phyloP scores from a whole-genome alignment of 305 asterid species.

The Ajuga reptans region DNA sequence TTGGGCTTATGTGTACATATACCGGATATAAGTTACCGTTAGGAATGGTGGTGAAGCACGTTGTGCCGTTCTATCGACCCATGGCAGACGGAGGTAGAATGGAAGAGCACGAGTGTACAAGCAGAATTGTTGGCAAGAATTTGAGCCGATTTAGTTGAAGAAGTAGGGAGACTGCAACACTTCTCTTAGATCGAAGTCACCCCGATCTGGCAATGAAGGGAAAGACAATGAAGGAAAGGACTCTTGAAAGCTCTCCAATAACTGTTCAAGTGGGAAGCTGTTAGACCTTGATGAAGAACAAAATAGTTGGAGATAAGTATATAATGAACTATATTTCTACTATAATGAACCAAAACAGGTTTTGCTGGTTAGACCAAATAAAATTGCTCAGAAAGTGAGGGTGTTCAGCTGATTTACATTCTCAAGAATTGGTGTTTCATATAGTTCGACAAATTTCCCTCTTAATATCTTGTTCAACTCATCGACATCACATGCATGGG shows the following conservation, averaged over 20 bases:
- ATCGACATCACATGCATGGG: conserved; percentile 93
- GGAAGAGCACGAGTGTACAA: not conserved
- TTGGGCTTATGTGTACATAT: conserved; percentile 22
- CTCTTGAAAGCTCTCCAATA: conserved; percentile 63
- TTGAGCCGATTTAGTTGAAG: conserved; percentile 56
- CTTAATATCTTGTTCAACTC: conserved; percentile 64
- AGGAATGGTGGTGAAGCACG: not conserved
- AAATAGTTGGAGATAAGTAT: not conserved
- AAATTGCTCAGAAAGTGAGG: not conserved
- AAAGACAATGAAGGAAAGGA: conserved; percentile 70
- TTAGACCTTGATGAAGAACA: conserved; percentile 13
- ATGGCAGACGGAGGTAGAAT: conserved; percentile 18
- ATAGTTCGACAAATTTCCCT: conserved; percentile 84
- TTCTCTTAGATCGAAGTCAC: conserved; percentile 73
- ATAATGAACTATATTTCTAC: not conserved
- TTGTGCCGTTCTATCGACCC: not conserved
- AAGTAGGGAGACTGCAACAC: conserved; percentile 80
- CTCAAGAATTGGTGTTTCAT: conserved; percentile 73
- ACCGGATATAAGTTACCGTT: conserved; percentile 1
- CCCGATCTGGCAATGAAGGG: conserved; percentile 86
- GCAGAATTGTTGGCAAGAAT: not conserved
- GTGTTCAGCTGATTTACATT: conserved; percentile 44
- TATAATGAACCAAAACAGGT: not conserved
- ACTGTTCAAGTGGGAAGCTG: conserved; percentile 39
- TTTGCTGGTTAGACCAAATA: not conserved